Percentiles rank a stretch among this genome's conserved stretches.
Conservation (phyloP, 108 stramenopile species). For the Pseudonitzschia delicatissima region DNA sequence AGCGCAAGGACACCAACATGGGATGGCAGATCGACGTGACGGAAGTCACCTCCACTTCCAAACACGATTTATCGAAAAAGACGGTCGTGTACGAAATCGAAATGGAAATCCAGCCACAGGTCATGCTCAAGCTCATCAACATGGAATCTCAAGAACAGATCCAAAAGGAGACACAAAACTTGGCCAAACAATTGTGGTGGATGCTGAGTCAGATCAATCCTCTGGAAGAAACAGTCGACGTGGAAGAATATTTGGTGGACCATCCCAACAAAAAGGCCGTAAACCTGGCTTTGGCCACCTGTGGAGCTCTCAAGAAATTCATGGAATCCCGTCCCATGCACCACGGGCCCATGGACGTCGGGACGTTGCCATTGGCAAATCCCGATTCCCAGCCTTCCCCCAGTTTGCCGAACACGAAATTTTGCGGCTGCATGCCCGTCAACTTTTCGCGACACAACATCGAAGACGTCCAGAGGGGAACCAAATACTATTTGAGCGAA, state of each 20-base stretch:
- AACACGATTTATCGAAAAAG: conserved; percentile 25
- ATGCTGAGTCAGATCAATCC: conserved; percentile 77
- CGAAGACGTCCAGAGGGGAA: conserved; percentile 77
- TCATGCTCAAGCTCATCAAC: conserved; percentile 61
- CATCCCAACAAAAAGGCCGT: conserved; percentile 58
- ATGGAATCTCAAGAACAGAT: conserved; percentile 47
- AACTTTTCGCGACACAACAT: conserved; percentile 93
- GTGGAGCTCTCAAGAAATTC: conserved; percentile 65
- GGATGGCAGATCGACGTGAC: conserved; percentile 90
- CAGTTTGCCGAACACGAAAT: conserved; percentile 53
- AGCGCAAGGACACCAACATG: conserved; percentile 63
- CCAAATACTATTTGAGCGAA: conserved; percentile 90
- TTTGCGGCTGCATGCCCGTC: conserved; percentile 94
- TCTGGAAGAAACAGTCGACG: conserved; percentile 72
- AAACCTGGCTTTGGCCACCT: conserved; percentile 68
- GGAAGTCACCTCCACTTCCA: conserved; percentile 64
- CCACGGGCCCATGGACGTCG: conserved; percentile 7
- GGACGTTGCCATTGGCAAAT: conserved; percentile 35
- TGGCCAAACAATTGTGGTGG: conserved; percentile 76
- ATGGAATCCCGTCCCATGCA: conserved; percentile 42
- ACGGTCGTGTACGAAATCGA: conserved; percentile 77
- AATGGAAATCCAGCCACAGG: conserved; percentile 60
- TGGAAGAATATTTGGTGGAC: conserved; percentile 67
- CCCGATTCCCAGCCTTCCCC: conserved; percentile 38
- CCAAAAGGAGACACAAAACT: conserved; percentile 39